A percentile compares a stretch with the other conserved stretches of the same genome.
Evolutionary conservation across 495 filamentous ascomycete species (phyloP).

Genomic region (Hyaloscypha variabilis): DNA sequence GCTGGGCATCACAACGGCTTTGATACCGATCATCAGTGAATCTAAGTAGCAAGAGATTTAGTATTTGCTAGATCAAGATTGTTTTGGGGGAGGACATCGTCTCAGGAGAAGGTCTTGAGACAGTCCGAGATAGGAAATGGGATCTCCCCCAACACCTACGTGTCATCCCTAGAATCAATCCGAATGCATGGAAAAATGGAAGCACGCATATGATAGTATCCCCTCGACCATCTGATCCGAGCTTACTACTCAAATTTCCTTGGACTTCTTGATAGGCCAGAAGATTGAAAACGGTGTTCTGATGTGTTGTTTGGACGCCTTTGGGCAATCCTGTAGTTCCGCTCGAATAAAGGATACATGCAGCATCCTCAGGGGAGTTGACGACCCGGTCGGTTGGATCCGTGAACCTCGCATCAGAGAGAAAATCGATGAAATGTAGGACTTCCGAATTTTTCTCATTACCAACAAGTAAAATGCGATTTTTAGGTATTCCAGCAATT

Average conservation of each 20-base stretch:
- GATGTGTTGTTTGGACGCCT: slow-evolving; percentile 82
- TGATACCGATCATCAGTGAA: slow-evolving; percentile 63
- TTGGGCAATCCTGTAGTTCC: slow-evolving; percentile 95
- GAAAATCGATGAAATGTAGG: slow-evolving; percentile 75
- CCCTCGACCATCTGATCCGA: slow-evolving; percentile 57
- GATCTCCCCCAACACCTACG: background rate
- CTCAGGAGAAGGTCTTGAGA: no score
- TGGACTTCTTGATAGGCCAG: slow-evolving; percentile 46
- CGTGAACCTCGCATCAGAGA: slow-evolving; percentile 35
- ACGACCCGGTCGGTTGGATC: background rate
- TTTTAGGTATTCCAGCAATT: slow-evolving; percentile 63
- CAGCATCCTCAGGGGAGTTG: slow-evolving; percentile 51
- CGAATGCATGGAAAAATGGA: slow-evolving; percentile 90
- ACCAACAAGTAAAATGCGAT: slow-evolving; percentile 74
- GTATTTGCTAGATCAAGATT: no score
- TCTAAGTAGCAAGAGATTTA: no score
- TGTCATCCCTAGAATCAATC: background rate
- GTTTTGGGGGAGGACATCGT: no score
- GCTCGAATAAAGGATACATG: slow-evolving; percentile 76
- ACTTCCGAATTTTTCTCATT: slow-evolving; percentile 61
- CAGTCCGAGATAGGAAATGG: no score
- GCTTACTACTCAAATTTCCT: slow-evolving; percentile 55
- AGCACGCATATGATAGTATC: slow-evolving; percentile 76
- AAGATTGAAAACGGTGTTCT: slow-evolving; percentile 75
- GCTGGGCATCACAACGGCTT: slow-evolving; percentile 71